phyloP scores from a whole-genome alignment of 192 early-diverging fungal genomes.

The Ambispora gerdemannii region DNA sequence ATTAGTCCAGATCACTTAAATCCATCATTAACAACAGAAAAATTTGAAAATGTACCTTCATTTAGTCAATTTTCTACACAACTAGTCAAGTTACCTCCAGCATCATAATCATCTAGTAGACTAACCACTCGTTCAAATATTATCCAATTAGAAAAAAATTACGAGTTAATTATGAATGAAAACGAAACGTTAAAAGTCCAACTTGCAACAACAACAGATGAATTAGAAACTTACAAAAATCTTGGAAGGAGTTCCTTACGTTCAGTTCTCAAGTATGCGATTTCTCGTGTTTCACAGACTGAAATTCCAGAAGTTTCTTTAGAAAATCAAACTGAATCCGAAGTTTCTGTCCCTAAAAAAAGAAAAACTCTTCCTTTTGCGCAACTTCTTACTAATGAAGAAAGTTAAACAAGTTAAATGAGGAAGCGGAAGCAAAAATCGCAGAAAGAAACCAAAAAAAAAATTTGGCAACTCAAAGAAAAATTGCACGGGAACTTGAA shows the following conservation, averaged over 20 bases:
- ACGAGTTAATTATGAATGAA: too few species aligned
- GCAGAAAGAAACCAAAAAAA: not conserved
- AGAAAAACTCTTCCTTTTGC: not conserved
- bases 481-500: too few species aligned
- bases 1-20: not conserved
- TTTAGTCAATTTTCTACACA: too few species aligned
- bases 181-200: too few species aligned
- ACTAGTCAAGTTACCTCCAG: not conserved
- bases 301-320: not conserved
- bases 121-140: not conserved
- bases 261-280: not conserved
- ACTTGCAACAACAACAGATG: not conserved
- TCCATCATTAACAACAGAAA: not conserved
- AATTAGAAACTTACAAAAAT: conserved; percentile 4
- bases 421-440: not conserved
- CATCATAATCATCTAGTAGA: not conserved
- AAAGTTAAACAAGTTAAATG: not conserved
- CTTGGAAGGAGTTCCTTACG: too few species aligned
- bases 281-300: not conserved
- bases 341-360: too few species aligned
- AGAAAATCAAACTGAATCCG: too few species aligned
- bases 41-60: too few species aligned
- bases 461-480: not conserved
- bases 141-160: too few species aligned
- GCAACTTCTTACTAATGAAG: not conserved